These are phyloP conservation scores for Talaromyces sp. DNA, from an alignment of 2,329 filamentous ascomycete genomes.

Conservation along the genomic window DNA sequence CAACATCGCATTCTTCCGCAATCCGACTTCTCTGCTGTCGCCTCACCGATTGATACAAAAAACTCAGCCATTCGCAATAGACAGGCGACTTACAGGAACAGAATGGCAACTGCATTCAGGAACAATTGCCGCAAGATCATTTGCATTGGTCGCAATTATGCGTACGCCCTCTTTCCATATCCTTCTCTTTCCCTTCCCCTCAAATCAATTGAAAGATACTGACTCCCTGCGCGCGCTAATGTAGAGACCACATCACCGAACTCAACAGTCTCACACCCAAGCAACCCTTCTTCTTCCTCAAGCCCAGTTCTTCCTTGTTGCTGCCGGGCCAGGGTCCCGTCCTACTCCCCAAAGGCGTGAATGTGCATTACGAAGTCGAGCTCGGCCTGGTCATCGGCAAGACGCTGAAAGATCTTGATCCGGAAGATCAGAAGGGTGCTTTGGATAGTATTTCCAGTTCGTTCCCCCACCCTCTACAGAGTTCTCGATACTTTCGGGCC, in stretches of 20 bases:
- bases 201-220: neutral
- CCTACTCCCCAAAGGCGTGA: conserved; percentile 75
- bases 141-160: conserved; percentile 95
- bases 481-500: neutral
- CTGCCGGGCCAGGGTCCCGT: conserved; percentile 74
- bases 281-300: conserved; percentile 98
- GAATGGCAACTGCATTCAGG: conserved; percentile 45
- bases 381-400: conserved; percentile 85
- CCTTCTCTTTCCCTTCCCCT: too few species aligned
- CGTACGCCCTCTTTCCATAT: conserved; percentile 55
- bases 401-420: conserved; percentile 68
- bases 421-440: conserved; percentile 69
- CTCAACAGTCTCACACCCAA: conserved; percentile 82
- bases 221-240: conserved; percentile 5
- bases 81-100: neutral
- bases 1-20: neutral
- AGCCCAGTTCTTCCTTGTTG: conserved; percentile 83
- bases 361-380: conserved; percentile 92
- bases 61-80: neutral
- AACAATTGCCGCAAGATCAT: conserved; percentile 68
- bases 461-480: neutral
- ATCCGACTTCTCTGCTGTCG: neutral
- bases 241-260: conserved; percentile 87
- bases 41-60: neutral
- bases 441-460: conserved; percentile 75